phyloP scores from a whole-genome alignment of 73 alveolate species.

The Urostyla sp. region DNA sequence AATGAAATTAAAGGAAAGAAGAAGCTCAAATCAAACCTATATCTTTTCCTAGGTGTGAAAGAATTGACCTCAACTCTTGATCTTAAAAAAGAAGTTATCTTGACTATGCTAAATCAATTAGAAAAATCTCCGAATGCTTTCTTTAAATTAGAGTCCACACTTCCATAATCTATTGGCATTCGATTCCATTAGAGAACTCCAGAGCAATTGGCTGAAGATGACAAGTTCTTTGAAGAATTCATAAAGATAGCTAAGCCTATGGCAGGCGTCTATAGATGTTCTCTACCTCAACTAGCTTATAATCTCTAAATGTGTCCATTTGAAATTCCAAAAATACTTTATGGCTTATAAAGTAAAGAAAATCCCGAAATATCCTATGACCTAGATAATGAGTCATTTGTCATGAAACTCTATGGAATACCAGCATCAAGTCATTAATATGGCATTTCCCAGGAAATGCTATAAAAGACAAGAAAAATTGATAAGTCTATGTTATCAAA shows the following conservation, averaged over 20 bases:
- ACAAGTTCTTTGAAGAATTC: slow-evolving; percentile 15
- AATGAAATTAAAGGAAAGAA: background rate
- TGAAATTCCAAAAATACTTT: slow-evolving; percentile 51
- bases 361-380: slow-evolving; percentile 61
- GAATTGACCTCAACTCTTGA: slow-evolving; percentile 44
- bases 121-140: slow-evolving; percentile 53
- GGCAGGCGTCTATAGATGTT: slow-evolving; percentile 54
- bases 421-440: slow-evolving; percentile 37
- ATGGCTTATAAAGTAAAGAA: slow-evolving; percentile 24
- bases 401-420: slow-evolving; percentile 32
- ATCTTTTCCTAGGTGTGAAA: slow-evolving; percentile 48
- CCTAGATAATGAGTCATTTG: slow-evolving; percentile 52
- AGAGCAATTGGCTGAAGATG: slow-evolving; percentile 43
- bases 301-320: slow-evolving; percentile 59
- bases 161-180: slow-evolving; percentile 27
- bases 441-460: slow-evolving; percentile 34
- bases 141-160: slow-evolving; percentile 12
- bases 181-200: slow-evolving; percentile 58
- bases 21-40: slow-evolving; percentile 30
- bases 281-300: slow-evolving; percentile 32
- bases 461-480: slow-evolving; percentile 49
- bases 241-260: slow-evolving; percentile 20
- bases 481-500: slow-evolving; percentile 57
- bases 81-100: slow-evolving; percentile 65
- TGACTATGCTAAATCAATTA: slow-evolving; percentile 61